phyloP scores from a whole-genome alignment of 495 filamentous ascomycete genomes.

The Aspergillus homomorphus region DNA sequence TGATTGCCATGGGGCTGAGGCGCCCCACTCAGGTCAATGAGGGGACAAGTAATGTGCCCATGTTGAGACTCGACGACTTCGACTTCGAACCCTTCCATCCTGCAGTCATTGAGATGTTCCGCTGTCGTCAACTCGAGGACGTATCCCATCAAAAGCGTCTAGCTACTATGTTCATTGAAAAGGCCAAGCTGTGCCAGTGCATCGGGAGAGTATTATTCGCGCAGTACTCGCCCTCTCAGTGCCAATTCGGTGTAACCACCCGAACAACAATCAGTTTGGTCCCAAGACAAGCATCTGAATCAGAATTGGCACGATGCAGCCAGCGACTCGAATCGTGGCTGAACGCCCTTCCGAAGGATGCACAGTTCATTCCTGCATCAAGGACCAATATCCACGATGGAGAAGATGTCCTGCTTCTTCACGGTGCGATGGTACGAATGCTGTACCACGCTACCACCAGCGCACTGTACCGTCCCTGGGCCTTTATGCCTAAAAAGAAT shows the following conservation, averaged over 20 bases:
- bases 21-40: conserved; percentile 82
- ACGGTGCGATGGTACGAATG: conserved; percentile 78
- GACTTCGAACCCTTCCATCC: conserved; percentile 63
- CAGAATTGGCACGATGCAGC: conserved; percentile 65
- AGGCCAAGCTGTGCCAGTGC: conserved; percentile 77
- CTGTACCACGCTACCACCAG: conserved; percentile 81
- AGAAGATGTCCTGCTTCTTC: conserved; percentile 61
- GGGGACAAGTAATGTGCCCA: conserved; percentile 80
- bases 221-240: conserved; percentile 69
- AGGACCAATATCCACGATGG: conserved; percentile 35
- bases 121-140: conserved; percentile 41
- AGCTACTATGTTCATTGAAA: conserved; percentile 82
- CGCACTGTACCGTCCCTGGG: conserved; percentile 79
- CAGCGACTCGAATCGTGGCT: conserved; percentile 68
- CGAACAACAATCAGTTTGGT: conserved; percentile 79
- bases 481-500: conserved; percentile 49
- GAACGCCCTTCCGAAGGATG: conserved; percentile 58
- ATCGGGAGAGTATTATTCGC: conserved; percentile 76
- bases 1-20: conserved; percentile 82
- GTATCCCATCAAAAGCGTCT: conserved; percentile 61
- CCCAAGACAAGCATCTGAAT: conserved; percentile 70
- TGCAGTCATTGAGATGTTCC: conserved; percentile 32
- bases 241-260: conserved; percentile 62
- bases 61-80: conserved; percentile 76
- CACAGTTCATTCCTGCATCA: conserved; percentile 38